Evolutionary conservation across 129 eudicot species (phyloP).

Genomic region (Erigeron canadensis): DNA sequence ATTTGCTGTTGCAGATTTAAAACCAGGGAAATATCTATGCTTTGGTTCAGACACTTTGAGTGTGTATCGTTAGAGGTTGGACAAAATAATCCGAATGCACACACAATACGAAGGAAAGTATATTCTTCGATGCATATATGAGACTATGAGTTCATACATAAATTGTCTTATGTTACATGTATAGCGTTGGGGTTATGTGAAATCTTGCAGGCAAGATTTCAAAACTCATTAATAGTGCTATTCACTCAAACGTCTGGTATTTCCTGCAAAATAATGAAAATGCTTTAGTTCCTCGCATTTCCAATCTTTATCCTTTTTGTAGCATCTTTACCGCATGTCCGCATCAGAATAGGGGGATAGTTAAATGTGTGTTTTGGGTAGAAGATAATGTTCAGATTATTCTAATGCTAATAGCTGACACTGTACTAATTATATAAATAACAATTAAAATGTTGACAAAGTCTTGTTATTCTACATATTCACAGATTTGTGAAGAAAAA

Average conservation of each 20-base stretch:
- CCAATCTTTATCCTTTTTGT: not conserved
- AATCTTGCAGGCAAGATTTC: conserved; percentile 10
- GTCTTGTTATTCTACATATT: not conserved
- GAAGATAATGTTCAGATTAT: not conserved
- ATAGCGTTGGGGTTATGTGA: conserved; percentile 25
- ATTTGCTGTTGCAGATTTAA: not conserved
- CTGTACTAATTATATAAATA: not conserved
- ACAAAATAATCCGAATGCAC: not conserved
- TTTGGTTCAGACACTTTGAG: not conserved
- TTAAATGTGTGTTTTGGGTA: not conserved
- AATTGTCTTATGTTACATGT: conserved; percentile 1
- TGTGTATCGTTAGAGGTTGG: conserved; percentile 9
- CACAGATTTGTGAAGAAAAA: not conserved
- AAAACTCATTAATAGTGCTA: conserved; percentile 15
- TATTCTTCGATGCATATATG: conserved; percentile 33
- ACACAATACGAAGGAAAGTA: not conserved
- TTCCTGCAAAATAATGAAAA: conserved; percentile 24
- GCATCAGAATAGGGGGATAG: not conserved
- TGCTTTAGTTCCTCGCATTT: not conserved
- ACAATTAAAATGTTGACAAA: not conserved
- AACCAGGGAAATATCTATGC: not conserved
- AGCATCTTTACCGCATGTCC: not conserved
- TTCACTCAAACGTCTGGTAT: not conserved
- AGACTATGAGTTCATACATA: not conserved
- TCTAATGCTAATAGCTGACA: too few species aligned